A percentile compares a stretch with the other conserved stretches of the same genome.
Evolutionary conservation across 495 filamentous ascomycete genomes (phyloP).

Genomic region (Annulohypoxylon stygium): DNA sequence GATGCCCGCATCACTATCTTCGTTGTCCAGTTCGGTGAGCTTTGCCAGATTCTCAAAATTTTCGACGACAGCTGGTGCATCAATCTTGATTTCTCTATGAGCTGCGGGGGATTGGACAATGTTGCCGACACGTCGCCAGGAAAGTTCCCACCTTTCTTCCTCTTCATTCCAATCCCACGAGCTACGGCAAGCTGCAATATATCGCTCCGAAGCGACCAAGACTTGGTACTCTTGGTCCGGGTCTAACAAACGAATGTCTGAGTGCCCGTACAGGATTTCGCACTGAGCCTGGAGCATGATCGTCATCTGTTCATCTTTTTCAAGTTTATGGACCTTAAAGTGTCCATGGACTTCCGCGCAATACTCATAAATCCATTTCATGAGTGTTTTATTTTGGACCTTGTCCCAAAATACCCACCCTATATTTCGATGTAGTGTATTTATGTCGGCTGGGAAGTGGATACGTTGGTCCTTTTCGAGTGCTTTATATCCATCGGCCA

Average conservation of each 20-base stretch:
- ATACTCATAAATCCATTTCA: neutral
- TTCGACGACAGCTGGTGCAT: conserved; percentile 5
- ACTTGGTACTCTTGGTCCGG: conserved; percentile 2
- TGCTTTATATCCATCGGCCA: neutral
- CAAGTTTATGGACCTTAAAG: neutral
- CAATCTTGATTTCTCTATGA: conserved; percentile 5
- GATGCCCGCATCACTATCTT: neutral
- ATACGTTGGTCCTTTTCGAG: neutral
- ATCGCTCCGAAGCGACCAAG: conserved; percentile 15
- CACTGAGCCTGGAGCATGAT: conserved; percentile 18
- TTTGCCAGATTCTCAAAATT: conserved; percentile 24
- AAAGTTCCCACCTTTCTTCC: neutral
- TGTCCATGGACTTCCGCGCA: neutral
- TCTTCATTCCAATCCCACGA: conserved; percentile 6
- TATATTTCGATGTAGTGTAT: conserved; percentile 22
- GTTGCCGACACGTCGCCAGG: neutral
- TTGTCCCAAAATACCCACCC: conserved; percentile 22
- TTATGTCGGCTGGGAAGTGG: conserved; percentile 16
- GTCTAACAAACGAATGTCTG: neutral
- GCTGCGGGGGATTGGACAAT: conserved; percentile 21
- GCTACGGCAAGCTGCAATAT: conserved; percentile 10
- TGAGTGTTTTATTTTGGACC: neutral
- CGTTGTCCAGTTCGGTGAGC: conserved; percentile 21
- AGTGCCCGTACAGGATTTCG: conserved; percentile 14
- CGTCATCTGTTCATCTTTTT: neutral